Conservation (phyloP, 2,329 filamentous ascomycete species). For the Botrytis squamosa region DNA sequence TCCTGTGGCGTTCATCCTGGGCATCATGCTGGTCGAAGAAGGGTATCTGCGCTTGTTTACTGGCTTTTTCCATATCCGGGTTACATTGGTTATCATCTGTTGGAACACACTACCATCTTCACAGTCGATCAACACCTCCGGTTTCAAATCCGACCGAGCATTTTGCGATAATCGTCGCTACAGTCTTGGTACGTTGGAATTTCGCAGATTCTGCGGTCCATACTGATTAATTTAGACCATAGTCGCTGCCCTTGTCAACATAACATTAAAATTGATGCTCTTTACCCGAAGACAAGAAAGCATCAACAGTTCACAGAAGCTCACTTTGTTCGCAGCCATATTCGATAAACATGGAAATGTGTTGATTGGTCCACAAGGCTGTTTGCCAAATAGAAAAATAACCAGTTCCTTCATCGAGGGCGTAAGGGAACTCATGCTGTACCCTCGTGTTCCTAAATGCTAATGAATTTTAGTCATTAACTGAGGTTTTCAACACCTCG, state of each 20-base stretch:
- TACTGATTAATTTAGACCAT: constrained; percentile 50
- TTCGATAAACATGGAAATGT: constrained; percentile 67
- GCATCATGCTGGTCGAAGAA: constrained; percentile 77
- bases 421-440: constrained; percentile 41
- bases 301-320: constrained; percentile 49
- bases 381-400: constrained; percentile 71
- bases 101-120: constrained; percentile 65
- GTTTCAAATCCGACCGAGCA: constrained; percentile 13
- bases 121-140: constrained; percentile 43
- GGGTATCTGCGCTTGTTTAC: constrained; percentile 60
- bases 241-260: constrained; percentile 58
- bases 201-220: background rate
- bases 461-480: constrained; percentile 49
- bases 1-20: constrained; percentile 73
- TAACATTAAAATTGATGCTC: constrained; percentile 53
- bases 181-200: constrained; percentile 25
- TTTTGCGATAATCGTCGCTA: constrained; percentile 30
- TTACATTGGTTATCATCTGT: constrained; percentile 84
- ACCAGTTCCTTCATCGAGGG: constrained; percentile 73
- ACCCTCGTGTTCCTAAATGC: background rate
- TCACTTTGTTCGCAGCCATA: constrained; percentile 57
- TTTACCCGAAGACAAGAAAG: constrained; percentile 33
- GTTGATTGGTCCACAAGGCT: constrained; percentile 67
- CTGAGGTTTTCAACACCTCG: constrained; percentile 71
- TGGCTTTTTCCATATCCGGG: constrained; percentile 73